Evolutionary conservation across 352 stramenopile genomes (phyloP).

Genomic region (Peronospora destructor): DNA sequence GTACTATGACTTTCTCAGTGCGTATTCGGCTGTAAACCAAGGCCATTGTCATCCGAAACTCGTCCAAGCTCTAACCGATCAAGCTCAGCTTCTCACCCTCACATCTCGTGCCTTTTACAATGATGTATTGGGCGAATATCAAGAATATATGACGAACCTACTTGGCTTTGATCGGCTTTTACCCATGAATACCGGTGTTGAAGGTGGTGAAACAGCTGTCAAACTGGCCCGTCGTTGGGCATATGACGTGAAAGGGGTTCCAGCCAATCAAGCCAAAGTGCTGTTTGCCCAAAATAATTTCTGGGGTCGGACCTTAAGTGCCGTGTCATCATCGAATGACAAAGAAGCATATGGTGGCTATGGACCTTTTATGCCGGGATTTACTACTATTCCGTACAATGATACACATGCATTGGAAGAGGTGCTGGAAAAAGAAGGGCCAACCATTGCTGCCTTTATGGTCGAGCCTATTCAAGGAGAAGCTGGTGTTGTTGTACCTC

Average conservation of each 20-base stretch:
- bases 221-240: conserved; percentile 95
- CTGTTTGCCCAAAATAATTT: conserved; percentile 99
- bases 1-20: conserved; percentile 98
- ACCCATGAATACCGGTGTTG: conserved; percentile 99
- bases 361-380: conserved; percentile 97
- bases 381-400: conserved; percentile 90
- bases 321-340: conserved; percentile 93
- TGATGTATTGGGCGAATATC: conserved; percentile 94
- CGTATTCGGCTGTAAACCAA: conserved; percentile 89
- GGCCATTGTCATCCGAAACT: conserved; percentile 98
- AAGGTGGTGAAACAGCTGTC: conserved; percentile 97
- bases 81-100: conserved; percentile 93
- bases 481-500: conserved; percentile 95
- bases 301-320: conserved; percentile 96
- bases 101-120: conserved; percentile 99
- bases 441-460: conserved; percentile 97
- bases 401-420: conserved; percentile 85
- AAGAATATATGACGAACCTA: conserved; percentile 94
- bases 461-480: conserved; percentile 99
- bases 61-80: conserved; percentile 88
- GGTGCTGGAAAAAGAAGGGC: conserved; percentile 71
- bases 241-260: conserved; percentile 96
- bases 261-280: conserved; percentile 86
- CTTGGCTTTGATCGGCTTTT: conserved; percentile 97
- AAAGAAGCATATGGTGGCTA: conserved; percentile 84